Evolutionary conservation across 2,329 filamentous ascomycete species (phyloP), one percentile per base, ranked within the genome.

Genomic region (Aureobasidium subglaciale): DNA sequence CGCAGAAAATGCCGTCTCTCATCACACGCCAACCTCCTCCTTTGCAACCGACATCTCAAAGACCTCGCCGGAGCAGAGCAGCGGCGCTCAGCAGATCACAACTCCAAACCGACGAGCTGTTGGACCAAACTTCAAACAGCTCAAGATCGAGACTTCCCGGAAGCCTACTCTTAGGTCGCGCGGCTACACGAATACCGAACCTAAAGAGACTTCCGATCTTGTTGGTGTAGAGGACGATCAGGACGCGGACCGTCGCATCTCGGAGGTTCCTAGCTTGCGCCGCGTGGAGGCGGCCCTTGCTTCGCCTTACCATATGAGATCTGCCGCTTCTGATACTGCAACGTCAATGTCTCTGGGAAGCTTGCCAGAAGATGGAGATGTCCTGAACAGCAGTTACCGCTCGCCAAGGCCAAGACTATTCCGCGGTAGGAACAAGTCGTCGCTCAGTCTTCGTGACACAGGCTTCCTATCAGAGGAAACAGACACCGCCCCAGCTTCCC

Each of bases 121-220:
- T 3, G 88, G 87, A 7, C 85, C 89, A 63, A 89, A 88, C 63
- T 75, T 81, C 13, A 91, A 88, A 67, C 87, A 91, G 64, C 75
- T 97, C 49, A 95, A 90, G 72, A 96, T 97, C 56, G 89, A 96
- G 69, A 96, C 90, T 10, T 73, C 70, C 10, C 61, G 71, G 46
- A 72, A 68, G 49, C 70, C 69, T 6, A 40, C 38, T 5, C 40
- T 52, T 16, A 27, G 53, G 20, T 46, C 53, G 6, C 41, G 53
- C 2, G 49, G 49, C 16, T 53, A 25, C 15, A 56, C 22, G n/a
- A 41, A 56, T 29, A 48, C 35, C 15, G 54, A 56, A 20, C 35
- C 54, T 3, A 42, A 45, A 16, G 43, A 49, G 24, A 20, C 15
- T 8, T 11, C 9, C 8, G 42, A 48, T 13, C 34, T n/a, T 18